These are phyloP conservation scores for Onygenales sp. DNA, from an alignment of 2,329 filamentous ascomycete genomes.

Conservation along the genomic window DNA sequence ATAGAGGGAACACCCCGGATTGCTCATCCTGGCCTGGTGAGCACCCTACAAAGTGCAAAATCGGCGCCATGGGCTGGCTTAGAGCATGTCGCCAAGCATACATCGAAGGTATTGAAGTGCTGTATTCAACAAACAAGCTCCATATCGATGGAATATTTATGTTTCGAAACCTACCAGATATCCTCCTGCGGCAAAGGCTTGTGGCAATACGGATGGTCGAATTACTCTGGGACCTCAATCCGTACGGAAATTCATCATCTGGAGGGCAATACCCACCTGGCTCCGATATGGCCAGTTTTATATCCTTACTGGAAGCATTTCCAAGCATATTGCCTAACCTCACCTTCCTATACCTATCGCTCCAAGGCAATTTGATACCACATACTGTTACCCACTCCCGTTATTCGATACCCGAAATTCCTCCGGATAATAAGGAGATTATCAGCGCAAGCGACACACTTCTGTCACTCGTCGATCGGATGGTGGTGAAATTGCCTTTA, in stretches of 20 bases:
- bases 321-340: slow-evolving; percentile 4
- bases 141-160: slow-evolving; percentile 12
- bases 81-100: slow-evolving; percentile 23
- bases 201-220: slow-evolving; percentile 3
- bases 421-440: background rate
- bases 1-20: too few relatives aligned
- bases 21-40: slow-evolving; percentile 2
- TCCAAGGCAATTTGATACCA: background rate
- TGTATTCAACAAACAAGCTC: slow-evolving; percentile 22
- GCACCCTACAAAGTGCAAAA: slow-evolving; percentile 3
- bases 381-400: too few relatives aligned
- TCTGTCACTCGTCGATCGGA: slow-evolving; percentile 2
- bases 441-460: slow-evolving; percentile 4
- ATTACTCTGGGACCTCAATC: slow-evolving; percentile 5
- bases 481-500: background rate
- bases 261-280: background rate
- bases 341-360: slow-evolving; percentile 3
- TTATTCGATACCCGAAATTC: background rate
- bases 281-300: slow-evolving; percentile 6
- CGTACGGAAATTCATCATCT: background rate
- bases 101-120: slow-evolving; percentile 19
- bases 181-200: slow-evolving; percentile 5
- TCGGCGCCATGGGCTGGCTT: slow-evolving; percentile 25
- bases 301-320: slow-evolving; percentile 2
- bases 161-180: background rate